Evolutionary conservation across 306 rosid genomes (phyloP), one percentile per base, ranked within the genome.

Genomic region (Cucurbita moschata): DNA sequence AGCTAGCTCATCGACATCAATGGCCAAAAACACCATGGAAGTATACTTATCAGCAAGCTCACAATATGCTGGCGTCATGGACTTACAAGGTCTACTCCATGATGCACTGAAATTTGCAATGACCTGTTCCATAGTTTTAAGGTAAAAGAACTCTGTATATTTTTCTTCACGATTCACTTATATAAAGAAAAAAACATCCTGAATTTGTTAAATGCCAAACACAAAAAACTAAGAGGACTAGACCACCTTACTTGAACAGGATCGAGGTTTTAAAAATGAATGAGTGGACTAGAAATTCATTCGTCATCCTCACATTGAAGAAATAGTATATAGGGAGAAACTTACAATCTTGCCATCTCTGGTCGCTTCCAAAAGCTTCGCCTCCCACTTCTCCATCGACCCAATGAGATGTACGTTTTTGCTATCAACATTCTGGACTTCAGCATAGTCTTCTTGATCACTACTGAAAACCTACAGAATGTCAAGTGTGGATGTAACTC

Each of bases 1-100:
- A 47, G 86, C 81, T 46, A 88, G 88, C 73, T 87, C 91, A 51
- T 92, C 98, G 30, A 92, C 98, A 18, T 92, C 96, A 35, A 92
- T 77, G 68, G 83, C 10, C 68, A 92, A 78, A 86, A 92, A 92
- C 71, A 88, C 54, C 68, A 85, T 23, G 56, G 92, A 88, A 58
- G 92, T 79, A 83, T 86, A 75, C 73, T 86, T 86, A 82, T 85
- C 89, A 39, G 97, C 88, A 75, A 92, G 79, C 73, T 89, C 95
- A 58, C 73, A 6, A 78, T 79, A 92, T 55, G 76, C 85, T 13
- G 96, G 86, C 4, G 84, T 85, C 77, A 89, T 80, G 26, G 77
- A 59, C 83, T 75, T 85, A 76, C 92, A 88, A 11, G 97, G 95
- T 76, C 87, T 88, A 80, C 97, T 89, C 96, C 96, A 92, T 4